Conservation (phyloP, 2,329 filamentous ascomycete genomes). For the Plectosphaerella cucumerina region DNA sequence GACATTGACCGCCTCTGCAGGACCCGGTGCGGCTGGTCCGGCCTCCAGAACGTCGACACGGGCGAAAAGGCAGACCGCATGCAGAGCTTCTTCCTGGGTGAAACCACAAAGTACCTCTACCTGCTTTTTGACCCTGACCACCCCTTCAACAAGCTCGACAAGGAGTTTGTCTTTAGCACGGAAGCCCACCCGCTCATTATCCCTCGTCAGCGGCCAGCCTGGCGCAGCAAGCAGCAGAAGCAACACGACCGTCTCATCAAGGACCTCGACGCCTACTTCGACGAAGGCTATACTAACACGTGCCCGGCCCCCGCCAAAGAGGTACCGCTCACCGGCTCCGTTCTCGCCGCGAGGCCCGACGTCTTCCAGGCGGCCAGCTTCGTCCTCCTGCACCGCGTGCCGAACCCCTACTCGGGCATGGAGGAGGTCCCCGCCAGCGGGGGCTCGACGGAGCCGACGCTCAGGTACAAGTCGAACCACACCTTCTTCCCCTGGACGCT, state of each 20-base stretch:
- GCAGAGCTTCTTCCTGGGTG: constrained; percentile 98
- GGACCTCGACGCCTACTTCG: constrained; percentile 30
- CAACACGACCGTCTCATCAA: constrained; percentile 13
- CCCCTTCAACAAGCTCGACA: constrained; percentile 81
- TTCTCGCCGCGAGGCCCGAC: constrained; percentile 73
- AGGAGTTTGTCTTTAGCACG: constrained; percentile 88
- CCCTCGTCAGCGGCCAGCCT: constrained; percentile 44
- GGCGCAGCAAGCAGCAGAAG: constrained; percentile 16
- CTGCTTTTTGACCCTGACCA: constrained; percentile 83
- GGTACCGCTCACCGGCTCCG: constrained; percentile 69
- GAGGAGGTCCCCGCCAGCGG: constrained; percentile 30
- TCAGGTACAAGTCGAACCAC: constrained; percentile 61
- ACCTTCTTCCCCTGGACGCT: constrained; percentile 93
- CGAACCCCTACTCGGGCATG: constrained; percentile 51
- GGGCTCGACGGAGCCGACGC: constrained; percentile 33
- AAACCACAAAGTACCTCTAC: constrained; percentile 95
- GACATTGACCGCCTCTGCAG: constrained; percentile 88
- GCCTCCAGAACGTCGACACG: constrained; percentile 74
- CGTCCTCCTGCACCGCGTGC: constrained; percentile 74
- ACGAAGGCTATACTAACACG: constrained; percentile 46
- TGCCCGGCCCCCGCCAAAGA: constrained; percentile 62
- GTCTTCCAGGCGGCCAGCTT: constrained; percentile 87
- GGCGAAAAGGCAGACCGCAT: constrained; percentile 90
- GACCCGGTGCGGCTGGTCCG: constrained; percentile 90
- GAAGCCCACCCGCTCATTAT: constrained; percentile 93